phyloP scores from a whole-genome alignment of 805 yeast genomes.

The Teunomyces atbi region DNA sequence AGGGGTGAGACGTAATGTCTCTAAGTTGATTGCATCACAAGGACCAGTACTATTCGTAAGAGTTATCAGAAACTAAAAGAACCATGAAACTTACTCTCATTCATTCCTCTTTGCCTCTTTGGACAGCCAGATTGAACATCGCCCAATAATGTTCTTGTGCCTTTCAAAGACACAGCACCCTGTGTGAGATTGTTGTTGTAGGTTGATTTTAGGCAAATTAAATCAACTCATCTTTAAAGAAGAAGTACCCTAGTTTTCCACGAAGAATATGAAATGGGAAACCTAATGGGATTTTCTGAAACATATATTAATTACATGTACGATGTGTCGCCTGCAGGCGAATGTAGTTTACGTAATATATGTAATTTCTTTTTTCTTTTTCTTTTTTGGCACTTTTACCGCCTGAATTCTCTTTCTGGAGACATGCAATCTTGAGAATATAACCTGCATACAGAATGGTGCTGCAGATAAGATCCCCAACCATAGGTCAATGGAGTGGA shows the following conservation, averaged over 20 bases:
- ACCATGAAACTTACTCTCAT: too few relatives aligned
- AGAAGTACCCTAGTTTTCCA: not conserved
- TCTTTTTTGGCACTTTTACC: too few relatives aligned
- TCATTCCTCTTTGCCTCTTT: too few relatives aligned
- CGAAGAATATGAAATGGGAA: not conserved
- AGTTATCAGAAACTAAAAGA: too few relatives aligned
- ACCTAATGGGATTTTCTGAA: not conserved
- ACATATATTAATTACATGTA: not conserved
- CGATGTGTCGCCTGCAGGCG: not conserved
- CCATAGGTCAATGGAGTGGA: not conserved
- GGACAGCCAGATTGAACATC: too few relatives aligned
- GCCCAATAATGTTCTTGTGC: too few relatives aligned
- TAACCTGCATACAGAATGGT: not conserved
- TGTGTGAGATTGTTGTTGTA: not conserved
- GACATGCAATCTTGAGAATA: not conserved
- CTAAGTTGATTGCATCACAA: too few relatives aligned
- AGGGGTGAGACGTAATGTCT: not conserved
- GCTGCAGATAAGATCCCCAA: conserved; percentile 1
- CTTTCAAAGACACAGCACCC: not conserved
- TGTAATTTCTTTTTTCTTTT: not conserved
- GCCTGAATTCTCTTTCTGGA: too few relatives aligned
- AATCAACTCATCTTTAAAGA: not conserved
- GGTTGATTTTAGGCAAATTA: not conserved
- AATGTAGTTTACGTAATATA: not conserved
- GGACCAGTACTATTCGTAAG: too few relatives aligned